Conservation (phyloP, 1,139 yeast genomes). For the Wickerhamomyces sp. region DNA sequence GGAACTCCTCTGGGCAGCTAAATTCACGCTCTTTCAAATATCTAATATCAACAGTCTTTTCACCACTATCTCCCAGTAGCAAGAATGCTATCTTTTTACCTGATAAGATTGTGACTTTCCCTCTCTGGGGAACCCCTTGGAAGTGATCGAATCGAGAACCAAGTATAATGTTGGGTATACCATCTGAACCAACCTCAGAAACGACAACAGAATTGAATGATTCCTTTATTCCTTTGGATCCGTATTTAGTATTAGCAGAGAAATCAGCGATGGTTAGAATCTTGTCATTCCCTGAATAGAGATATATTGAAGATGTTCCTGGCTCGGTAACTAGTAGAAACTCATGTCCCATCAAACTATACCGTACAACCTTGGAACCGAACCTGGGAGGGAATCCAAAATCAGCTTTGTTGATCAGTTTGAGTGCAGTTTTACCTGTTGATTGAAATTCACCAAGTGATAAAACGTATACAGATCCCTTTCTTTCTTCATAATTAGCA, state of each 20-base stretch:
- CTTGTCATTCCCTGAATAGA: constrained; percentile 20
- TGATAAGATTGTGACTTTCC: constrained; percentile 35
- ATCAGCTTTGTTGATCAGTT: no score
- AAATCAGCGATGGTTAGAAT: constrained; percentile 22
- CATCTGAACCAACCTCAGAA: constrained; percentile 32
- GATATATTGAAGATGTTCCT: constrained; percentile 26
- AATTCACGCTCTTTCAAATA: constrained; percentile 9
- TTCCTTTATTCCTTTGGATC: constrained; percentile 35
- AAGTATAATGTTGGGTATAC: constrained; percentile 37
- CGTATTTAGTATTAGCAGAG: constrained; percentile 26
- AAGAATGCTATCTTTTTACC: constrained; percentile 26
- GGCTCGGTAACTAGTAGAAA: constrained; percentile 33
- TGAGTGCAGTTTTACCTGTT: not conserved
- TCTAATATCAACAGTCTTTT: constrained; percentile 13
- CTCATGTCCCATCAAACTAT: constrained; percentile 22
- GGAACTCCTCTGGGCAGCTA: constrained; percentile 21
- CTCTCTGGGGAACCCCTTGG: constrained; percentile 31
- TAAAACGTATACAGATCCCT: constrained; percentile 39
- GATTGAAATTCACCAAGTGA: constrained; percentile 24
- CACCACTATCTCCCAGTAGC: constrained; percentile 13
- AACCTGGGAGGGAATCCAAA: constrained; percentile 25
- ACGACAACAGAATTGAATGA: constrained; percentile 22
- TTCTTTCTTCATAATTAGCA: constrained; percentile 39
- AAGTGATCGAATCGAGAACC: constrained; percentile 39
- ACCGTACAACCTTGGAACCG: constrained; percentile 27